These are phyloP conservation scores for Mortierella sp. DNA, from an alignment of 371 early-diverging fungal species.

Conservation along the genomic window DNA sequence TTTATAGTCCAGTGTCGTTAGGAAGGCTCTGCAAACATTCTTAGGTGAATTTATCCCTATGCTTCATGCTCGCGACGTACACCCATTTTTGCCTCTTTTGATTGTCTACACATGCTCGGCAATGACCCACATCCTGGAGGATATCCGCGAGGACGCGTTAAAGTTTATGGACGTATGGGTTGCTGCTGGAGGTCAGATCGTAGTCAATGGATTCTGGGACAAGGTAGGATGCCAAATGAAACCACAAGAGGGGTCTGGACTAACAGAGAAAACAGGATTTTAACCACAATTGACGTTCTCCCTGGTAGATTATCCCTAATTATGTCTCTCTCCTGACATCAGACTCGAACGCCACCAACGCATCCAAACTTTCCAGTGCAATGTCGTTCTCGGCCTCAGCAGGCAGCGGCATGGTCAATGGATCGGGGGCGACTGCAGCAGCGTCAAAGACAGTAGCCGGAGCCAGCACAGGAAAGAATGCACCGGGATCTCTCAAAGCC, in stretches of 20 bases:
- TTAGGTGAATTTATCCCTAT: slow-evolving; percentile 52
- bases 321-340: slow-evolving; percentile 61
- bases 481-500: slow-evolving; percentile 40
- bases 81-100: slow-evolving; percentile 82
- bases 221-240: slow-evolving; percentile 50
- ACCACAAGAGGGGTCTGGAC: background rate
- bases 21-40: slow-evolving; percentile 58
- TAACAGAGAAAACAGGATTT: slow-evolving; percentile 4
- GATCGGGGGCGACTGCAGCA: slow-evolving; percentile 12
- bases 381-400: slow-evolving; percentile 46
- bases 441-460: slow-evolving; percentile 15
- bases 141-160: slow-evolving; percentile 84
- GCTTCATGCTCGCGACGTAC: slow-evolving; percentile 67
- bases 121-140: slow-evolving; percentile 92
- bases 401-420: slow-evolving; percentile 18
- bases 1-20: slow-evolving; percentile 56
- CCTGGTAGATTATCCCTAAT: slow-evolving; percentile 61
- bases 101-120: slow-evolving; percentile 87
- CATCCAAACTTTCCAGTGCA: slow-evolving; percentile 37
- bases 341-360: slow-evolving; percentile 47
- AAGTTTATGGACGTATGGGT: slow-evolving; percentile 83
- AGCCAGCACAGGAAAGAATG: slow-evolving; percentile 45
- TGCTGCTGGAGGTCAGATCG: slow-evolving; percentile 68
- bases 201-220: slow-evolving; percentile 71
- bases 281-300: no score